Evolutionary conservation across 108 stramenopile species (phyloP).

Genomic region (Cylindrotheca closterium): DNA sequence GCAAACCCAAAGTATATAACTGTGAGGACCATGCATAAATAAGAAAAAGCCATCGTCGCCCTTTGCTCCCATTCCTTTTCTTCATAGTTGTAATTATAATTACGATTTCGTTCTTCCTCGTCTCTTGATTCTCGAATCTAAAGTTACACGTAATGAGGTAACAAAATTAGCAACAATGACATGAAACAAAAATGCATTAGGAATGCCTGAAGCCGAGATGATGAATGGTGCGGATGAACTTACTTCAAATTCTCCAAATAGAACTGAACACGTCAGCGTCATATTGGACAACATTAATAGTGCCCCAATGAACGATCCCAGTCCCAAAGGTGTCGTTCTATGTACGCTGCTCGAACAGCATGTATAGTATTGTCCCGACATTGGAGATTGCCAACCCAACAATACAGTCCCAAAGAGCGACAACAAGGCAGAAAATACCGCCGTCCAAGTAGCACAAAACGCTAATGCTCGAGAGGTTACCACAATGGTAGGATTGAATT

Average conservation of each 20-base stretch:
- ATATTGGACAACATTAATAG: conserved; percentile 85
- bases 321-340: conserved; percentile 72
- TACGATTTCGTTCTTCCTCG: conserved; percentile 43
- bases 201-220: neutral
- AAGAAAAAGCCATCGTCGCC: conserved; percentile 70
- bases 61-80: conserved; percentile 27
- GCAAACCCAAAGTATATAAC: conserved; percentile 77
- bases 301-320: conserved; percentile 83
- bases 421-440: conserved; percentile 66
- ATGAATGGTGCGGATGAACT: conserved; percentile 9
- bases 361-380: conserved; percentile 74
- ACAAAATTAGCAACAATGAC: neutral
- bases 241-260: conserved; percentile 90
- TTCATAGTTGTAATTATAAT: conserved; percentile 11
- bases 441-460: conserved; percentile 83
- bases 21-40: conserved; percentile 85
- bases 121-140: conserved; percentile 54
- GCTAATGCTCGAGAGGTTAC: conserved; percentile 82
- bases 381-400: conserved; percentile 70
- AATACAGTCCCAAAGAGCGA: conserved; percentile 76
- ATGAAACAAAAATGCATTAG: neutral
- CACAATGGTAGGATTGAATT: conserved; percentile 38
- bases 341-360: conserved; percentile 75
- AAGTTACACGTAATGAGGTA: neutral
- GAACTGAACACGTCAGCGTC: conserved; percentile 66